Base-by-base conservation (phyloP, 1,139 yeast genomes). In the Magnusiomyces sp. region DNA sequence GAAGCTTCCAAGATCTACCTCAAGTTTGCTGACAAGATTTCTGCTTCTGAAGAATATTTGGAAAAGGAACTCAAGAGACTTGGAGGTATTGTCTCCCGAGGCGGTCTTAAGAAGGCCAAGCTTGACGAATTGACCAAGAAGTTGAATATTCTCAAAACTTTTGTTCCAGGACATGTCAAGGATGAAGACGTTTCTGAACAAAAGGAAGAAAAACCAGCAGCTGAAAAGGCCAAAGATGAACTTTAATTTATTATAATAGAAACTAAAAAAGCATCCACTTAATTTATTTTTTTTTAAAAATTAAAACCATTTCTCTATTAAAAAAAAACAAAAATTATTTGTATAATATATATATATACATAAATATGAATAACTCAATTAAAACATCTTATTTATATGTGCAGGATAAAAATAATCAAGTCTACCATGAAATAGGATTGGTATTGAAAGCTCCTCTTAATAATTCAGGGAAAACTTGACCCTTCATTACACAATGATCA, bases 391-490 rank as follows among this genome's bases (percentile, higher is more conserved):
- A n/a, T n/a, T n/a, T n/a, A n/a, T n/a, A n/a, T n/a, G n/a, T n/a
- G n/a, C n/a, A n/a, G n/a, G n/a, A n/a, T n/a, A n/a, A n/a, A n/a
- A n/a, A n/a, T n/a, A n/a, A n/a, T n/a, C n/a, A n/a, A n/a, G n/a
- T n/a, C n/a, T n/a, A 81, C 88, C 89, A 82, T 32, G 70, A 75
- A 7, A 80, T 68, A 0, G 77, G 71, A 50, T 71, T 69, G 53
- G 71, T 74, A 40, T 58, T 57, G 47, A 62, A 59, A n/a, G 68
- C 81, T 37, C 78, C 71, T 57, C 95, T 71, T n/a, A 83, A 75
- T 52, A 79, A 68, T 13, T 81, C 81, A 0, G 92, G 85, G 75
- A 85, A 83, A 4, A 85, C 87, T 55, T 76, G 77, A 1, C 88
- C 90, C 34, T 77, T 70, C 33, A 81, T 58, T 37, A 87, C 73